A percentile compares a stretch with the other conserved stretches of the same genome.
These are phyloP conservation scores for Alternaria rosae DNA, from an alignment of 2,329 filamentous ascomycete genomes.

Conservation along the genomic window DNA sequence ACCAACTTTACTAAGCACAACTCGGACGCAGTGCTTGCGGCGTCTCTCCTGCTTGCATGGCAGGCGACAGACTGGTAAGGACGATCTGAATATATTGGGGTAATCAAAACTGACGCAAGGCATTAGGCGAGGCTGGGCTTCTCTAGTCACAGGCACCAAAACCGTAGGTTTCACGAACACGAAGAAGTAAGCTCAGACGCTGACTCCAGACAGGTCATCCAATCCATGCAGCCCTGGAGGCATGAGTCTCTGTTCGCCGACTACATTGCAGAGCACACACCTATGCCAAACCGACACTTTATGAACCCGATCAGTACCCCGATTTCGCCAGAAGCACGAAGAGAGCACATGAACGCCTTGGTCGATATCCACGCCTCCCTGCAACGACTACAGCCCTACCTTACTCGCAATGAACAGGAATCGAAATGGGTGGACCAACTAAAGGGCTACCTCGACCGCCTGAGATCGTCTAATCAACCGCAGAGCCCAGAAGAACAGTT, in stretches of 20 bases:
- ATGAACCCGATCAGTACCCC: constrained; percentile 73
- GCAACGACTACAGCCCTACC: constrained; percentile 54
- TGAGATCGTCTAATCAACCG: constrained; percentile 52
- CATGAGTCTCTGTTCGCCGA: constrained; percentile 86
- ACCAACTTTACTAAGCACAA: constrained; percentile 83
- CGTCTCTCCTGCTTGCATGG: constrained; percentile 92
- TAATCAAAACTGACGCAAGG: constrained; percentile 16
- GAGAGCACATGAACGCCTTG: constrained; percentile 63
- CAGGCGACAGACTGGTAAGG: constrained; percentile 93
- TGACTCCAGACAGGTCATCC: too few species aligned
- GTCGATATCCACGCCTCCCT: constrained; percentile 53
- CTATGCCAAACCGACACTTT: constrained; percentile 45
- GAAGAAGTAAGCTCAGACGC: too few species aligned
- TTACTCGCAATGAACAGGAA: constrained; percentile 56
- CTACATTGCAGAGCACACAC: constrained; percentile 78
- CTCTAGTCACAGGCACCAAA: constrained; percentile 88
- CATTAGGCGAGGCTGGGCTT: constrained; percentile 85
- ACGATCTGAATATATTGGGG: constrained; percentile 16
- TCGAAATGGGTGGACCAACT: constrained; percentile 59
- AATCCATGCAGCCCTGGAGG: constrained; percentile 91
- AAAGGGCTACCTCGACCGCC: constrained; percentile 55
- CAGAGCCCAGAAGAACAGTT: constrained; percentile 80
- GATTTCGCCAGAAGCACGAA: constrained; percentile 61
- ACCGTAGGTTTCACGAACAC: too few species aligned
- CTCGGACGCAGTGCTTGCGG: constrained; percentile 89